Evolutionary conservation across 2,329 filamentous ascomycete species (phyloP), one percentile per base, ranked within the genome.

Genomic region (Bisporella sp.): DNA sequence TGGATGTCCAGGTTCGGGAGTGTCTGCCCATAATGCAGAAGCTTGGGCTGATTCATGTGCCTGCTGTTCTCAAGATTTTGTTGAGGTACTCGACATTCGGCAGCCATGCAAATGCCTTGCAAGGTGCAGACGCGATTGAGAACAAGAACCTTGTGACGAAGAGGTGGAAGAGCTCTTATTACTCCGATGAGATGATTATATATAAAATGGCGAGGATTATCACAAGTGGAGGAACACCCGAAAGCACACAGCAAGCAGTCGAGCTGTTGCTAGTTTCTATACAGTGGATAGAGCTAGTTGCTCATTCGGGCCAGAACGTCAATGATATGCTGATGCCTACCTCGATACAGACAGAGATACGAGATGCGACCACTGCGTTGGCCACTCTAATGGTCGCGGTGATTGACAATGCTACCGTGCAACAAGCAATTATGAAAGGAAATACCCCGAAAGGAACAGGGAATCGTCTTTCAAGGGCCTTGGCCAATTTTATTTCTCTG

Each of bases 351-450:
- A 70, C 72, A 21, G 73, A 82, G 32, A 81, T 85, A 46, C 77
- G 82, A 70, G 79, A 76, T 42, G 73, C 82, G 1, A 75, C 80
- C 21, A 78, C 81, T 43, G 83, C 81, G 0, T 77, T 88, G 53
- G 78, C 83, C 2, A 76, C 83, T 62, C 69, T 88, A 13, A 67
- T 86, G 5, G 68, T 85, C 45, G 75, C 78, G 0, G 70, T 85
- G 8, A 75, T 78, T 49, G 82, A 87, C 55, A 84, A 82, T 56
- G 67, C 68, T 4, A 68, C 71, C 4, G 73, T 86, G 8, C 64
- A 84, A 4, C 68, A 69, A 42, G 73, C 77, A 4, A 64, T 88
- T 45, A 71, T 72, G 50, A 75, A 72, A 58, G 71, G 75, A 0
- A 68, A 71, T 46, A 51, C 55, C 11, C 74, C 76, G 3, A 80